These are phyloP conservation scores for Pythium angustatum DNA, from an alignment of 352 stramenopile genomes.

Conservation along the genomic window DNA sequence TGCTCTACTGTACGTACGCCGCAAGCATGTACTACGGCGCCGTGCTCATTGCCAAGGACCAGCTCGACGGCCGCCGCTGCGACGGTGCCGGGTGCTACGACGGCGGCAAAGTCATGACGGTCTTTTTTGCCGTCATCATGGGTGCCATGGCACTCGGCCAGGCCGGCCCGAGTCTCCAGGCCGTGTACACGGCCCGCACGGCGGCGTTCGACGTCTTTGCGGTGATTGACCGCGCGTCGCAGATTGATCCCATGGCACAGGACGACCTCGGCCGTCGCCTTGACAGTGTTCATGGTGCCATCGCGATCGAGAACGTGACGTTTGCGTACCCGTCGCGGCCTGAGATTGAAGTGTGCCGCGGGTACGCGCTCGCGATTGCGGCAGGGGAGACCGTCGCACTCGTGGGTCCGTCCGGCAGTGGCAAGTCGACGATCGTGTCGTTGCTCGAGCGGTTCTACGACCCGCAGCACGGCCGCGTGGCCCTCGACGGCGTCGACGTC, in stretches of 20 bases:
- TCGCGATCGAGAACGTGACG: constrained; percentile 85
- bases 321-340: constrained; percentile 68
- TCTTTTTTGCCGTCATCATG: constrained; percentile 47
- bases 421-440: constrained; percentile 92
- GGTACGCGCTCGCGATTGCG: constrained; percentile 61
- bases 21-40: constrained; percentile 54
- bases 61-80: constrained; percentile 22
- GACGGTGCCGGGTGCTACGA: constrained; percentile 30
- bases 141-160: constrained; percentile 42
- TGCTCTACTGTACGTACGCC: constrained; percentile 47
- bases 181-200: constrained; percentile 28
- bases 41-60: constrained; percentile 33
- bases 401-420: constrained; percentile 43
- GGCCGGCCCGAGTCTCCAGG: constrained; percentile 36
- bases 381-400: constrained; percentile 68
- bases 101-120: constrained; percentile 37
- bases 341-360: constrained; percentile 55
- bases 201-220: constrained; percentile 40
- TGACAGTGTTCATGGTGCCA: constrained; percentile 62
- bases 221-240: constrained; percentile 38
- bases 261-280: constrained; percentile 62
- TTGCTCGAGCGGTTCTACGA: constrained; percentile 93
- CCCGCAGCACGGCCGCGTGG: constrained; percentile 34
- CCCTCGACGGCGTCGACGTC: constrained; percentile 40
- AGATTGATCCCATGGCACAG: constrained; percentile 49